Evolutionary conservation across 306 rosid genomes (phyloP), one percentile per base, ranked within the genome.

Genomic region (Cyclanthera cordifolia): DNA sequence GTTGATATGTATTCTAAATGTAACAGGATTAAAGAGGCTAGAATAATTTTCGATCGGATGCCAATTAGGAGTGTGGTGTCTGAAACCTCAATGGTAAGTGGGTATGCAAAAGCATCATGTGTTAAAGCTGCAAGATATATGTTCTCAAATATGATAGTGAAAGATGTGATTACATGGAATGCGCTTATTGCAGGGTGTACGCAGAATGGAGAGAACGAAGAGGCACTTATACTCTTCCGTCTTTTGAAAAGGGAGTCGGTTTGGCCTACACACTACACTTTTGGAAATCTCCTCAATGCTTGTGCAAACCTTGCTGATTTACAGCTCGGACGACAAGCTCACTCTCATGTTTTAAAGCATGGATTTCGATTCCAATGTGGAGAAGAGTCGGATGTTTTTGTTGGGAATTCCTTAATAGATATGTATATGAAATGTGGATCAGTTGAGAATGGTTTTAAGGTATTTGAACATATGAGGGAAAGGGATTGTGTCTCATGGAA

Each of bases 1-100:
- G 34, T 70, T 23, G 74, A 70, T 53, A 70, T 70, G 74, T 70
- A 70, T 70, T 64, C 74, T 13, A 70, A 70, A 46, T 53, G 74
- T 54, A 53, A 37, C 13, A 53, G 48, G 59, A 53, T 70, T 53
- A 39, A 39, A 8, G 28, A 70, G 59, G 64, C 74, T 70, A 53
- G 74, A 53, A 53, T 27, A 15, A 21, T 70, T 30, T 70, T 70
- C 6, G 74, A 70, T 70, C 10, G 65, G 37, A 70, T 70, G 74
- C 74, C 74, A n/a, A n/a, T 70, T 37, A 53, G 65, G 52, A 70
- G 59, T 70, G 74, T 70, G 65, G 74, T 70, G 8, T 70, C 66
- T 21, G 74, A 70, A 15, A 70, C 74, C 53, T 70, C 74, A 39
- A 70, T 70, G 74, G 64, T 70, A 41, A 70, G 66, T 54, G 74